Evolutionary conservation across 495 filamentous ascomycete genomes (phyloP).

Genomic region (Xylaria bambusicola): DNA sequence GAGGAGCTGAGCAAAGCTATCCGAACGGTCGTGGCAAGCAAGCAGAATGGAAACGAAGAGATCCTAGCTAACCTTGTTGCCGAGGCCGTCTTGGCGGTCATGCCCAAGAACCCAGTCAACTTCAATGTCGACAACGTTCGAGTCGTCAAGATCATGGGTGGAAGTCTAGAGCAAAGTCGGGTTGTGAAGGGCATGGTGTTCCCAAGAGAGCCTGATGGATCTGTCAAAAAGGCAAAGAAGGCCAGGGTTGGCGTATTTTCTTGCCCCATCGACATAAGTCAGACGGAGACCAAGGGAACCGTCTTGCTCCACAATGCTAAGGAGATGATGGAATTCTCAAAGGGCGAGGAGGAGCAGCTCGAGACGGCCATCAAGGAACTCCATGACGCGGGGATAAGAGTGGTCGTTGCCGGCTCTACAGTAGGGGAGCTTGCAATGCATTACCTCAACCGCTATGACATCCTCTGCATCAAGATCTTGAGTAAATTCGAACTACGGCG

Average conservation of each 20-base stretch:
- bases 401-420: slow-evolving; percentile 86
- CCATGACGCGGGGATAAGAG: slow-evolving; percentile 87
- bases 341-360: slow-evolving; percentile 91
- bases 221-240: slow-evolving; percentile 82
- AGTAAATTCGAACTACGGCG: slow-evolving; percentile 97
- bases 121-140: slow-evolving; percentile 99
- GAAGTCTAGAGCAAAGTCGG: slow-evolving; percentile 85
- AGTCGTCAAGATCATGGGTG: slow-evolving; percentile 99
- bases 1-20: slow-evolving; percentile 92
- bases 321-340: slow-evolving; percentile 98
- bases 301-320: slow-evolving; percentile 96
- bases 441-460: slow-evolving; percentile 95
- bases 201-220: slow-evolving; percentile 84
- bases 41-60: slow-evolving; percentile 93
- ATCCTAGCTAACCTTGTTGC: slow-evolving; percentile 82
- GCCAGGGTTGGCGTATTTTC: slow-evolving; percentile 97
- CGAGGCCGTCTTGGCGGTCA: slow-evolving; percentile 89
- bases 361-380: slow-evolving; percentile 92
- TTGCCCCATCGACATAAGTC: slow-evolving; percentile 91
- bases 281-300: slow-evolving; percentile 99
- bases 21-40: slow-evolving; percentile 91
- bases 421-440: slow-evolving; percentile 95
- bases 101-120: slow-evolving; percentile 95
- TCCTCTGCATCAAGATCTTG: slow-evolving; percentile 94
- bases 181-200: slow-evolving; percentile 99